Conservation (phyloP, 495 filamentous ascomycete genomes). For the Xylaria telfairii region DNA sequence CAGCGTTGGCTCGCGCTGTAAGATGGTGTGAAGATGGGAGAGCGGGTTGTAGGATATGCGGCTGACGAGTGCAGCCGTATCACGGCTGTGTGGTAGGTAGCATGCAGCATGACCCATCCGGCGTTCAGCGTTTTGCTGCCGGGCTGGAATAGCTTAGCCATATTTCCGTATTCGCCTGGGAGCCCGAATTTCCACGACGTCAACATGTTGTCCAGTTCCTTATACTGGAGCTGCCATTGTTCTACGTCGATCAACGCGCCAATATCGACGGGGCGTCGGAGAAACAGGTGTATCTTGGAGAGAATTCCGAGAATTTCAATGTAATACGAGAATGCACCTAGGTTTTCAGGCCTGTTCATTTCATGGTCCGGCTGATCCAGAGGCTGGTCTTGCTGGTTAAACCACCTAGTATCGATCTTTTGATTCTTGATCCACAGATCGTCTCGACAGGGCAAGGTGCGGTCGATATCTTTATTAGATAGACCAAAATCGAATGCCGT, state of each 20-base stretch:
- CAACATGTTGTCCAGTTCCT: conserved; percentile 77
- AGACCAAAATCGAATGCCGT: conserved; percentile 91
- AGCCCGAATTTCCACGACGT: conserved; percentile 83
- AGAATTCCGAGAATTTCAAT: conserved; percentile 86
- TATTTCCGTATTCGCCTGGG: conserved; percentile 80
- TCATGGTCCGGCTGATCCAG: conserved; percentile 59
- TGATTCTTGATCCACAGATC: conserved; percentile 85
- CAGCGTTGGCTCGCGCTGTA: conserved; percentile 83
- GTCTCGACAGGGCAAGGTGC: conserved; percentile 83
- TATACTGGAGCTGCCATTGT: conserved; percentile 85
- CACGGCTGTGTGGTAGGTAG: conserved; percentile 74
- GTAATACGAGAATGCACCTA: conserved; percentile 85
- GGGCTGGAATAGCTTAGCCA: conserved; percentile 71
- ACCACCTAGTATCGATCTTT: conserved; percentile 83
- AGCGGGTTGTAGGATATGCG: conserved; percentile 85
- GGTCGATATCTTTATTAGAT: conserved; percentile 86
- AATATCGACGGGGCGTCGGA: conserved; percentile 89
- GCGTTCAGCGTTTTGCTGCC: conserved; percentile 72
- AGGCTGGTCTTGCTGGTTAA: conserved; percentile 59
- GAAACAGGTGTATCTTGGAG: conserved; percentile 81
- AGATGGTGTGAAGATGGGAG: conserved; percentile 83
- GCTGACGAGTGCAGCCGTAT: conserved; percentile 92
- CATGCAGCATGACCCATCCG: conserved; percentile 90
- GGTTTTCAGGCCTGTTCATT: conserved; percentile 74
- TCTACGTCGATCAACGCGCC: conserved; percentile 82